Percentiles rank a stretch among this genome's conserved stretches.
Conservation (phyloP, 108 stramenopile genomes). For the Pseudonitzschia delicatissima region DNA sequence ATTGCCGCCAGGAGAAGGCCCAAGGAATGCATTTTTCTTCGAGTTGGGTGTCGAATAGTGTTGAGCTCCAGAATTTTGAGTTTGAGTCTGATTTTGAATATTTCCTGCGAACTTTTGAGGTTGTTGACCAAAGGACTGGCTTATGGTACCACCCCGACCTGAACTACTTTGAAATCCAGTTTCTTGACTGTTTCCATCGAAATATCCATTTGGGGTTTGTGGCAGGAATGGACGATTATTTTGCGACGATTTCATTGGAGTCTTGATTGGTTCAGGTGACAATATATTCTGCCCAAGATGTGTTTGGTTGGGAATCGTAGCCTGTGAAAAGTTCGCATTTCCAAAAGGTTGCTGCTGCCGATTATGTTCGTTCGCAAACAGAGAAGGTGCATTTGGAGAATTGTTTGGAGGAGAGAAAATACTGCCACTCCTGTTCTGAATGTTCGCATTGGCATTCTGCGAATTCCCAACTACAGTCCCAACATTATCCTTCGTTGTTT, state of each 20-base stretch:
- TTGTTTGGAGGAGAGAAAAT: not conserved
- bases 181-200: not conserved
- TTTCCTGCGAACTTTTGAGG: not conserved
- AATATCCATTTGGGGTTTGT: not conserved
- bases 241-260: not conserved
- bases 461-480: not conserved
- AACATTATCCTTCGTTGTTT: not conserved
- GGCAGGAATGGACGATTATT: too few species aligned
- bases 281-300: not conserved
- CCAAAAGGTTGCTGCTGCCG: not conserved
- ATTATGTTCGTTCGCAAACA: not conserved
- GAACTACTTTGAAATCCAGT: not conserved
- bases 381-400: not conserved
- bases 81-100: not conserved
- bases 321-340: not conserved
- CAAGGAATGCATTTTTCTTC: not conserved
- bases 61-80: not conserved
- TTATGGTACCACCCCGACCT: not conserved
- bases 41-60: not conserved
- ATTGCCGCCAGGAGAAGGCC: not conserved
- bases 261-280: not conserved
- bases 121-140: not conserved
- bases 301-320: not conserved
- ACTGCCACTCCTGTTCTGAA: not conserved
- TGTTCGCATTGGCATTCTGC: not conserved